Evolutionary conservation across 768 basidiomycete species (phyloP).

Genomic region (Suillus hirtellus): DNA sequence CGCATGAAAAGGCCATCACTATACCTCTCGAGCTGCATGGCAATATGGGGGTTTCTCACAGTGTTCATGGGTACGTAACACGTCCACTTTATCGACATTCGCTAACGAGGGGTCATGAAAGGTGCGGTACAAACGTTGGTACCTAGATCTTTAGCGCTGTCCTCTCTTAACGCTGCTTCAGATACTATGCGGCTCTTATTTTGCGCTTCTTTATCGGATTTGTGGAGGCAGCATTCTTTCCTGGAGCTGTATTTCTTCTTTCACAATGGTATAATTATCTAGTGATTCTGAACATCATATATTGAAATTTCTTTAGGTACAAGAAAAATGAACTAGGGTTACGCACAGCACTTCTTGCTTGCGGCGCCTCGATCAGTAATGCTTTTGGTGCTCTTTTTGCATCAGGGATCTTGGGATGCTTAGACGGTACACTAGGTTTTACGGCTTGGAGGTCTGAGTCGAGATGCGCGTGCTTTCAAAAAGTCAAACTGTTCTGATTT

Average conservation of each 20-base stretch:
- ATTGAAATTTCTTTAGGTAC: conserved; percentile 37
- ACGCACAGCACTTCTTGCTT: conserved; percentile 63
- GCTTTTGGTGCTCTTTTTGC: conserved; percentile 79
- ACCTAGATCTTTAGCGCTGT: not conserved
- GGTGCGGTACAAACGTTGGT: conserved; percentile 38
- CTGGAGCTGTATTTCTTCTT: conserved; percentile 64
- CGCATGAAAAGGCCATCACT: conserved; percentile 64
- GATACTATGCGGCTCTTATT: conserved; percentile 58
- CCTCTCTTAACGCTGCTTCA: conserved; percentile 20
- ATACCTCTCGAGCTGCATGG: conserved; percentile 65
- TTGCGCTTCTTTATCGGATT: conserved; percentile 82
- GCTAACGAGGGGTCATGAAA: not conserved
- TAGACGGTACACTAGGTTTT: conserved; percentile 66
- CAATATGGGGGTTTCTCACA: conserved; percentile 71
- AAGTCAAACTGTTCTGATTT: conserved; percentile 1
- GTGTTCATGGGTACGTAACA: conserved; percentile 44
- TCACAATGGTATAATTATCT: conserved; percentile 51
- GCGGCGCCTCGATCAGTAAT: conserved; percentile 74
- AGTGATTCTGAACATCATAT: too few relatives aligned
- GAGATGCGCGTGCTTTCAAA: not conserved
- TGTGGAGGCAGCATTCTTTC: conserved; percentile 66
- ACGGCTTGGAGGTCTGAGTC: conserved; percentile 40
- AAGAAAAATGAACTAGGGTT: conserved; percentile 66
- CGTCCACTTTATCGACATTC: conserved; percentile 6
- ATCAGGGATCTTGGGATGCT: conserved; percentile 67